phyloP scores from a whole-genome alignment of 805 yeast species.

The Candida yuanshanica region DNA sequence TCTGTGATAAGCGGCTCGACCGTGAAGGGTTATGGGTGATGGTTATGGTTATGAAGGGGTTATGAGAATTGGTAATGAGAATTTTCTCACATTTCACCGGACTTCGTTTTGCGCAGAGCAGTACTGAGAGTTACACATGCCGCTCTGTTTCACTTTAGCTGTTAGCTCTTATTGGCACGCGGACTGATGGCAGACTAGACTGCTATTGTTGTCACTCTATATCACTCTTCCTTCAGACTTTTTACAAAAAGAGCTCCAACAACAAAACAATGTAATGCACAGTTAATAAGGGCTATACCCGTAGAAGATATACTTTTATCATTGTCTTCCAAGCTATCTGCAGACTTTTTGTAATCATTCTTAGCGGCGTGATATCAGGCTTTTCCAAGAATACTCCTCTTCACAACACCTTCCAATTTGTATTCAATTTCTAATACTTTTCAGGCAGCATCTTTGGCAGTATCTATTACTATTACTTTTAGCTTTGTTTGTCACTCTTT shows the following conservation, averaged over 20 bases:
- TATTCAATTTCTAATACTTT: not conserved
- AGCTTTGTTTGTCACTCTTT: constrained; percentile 1
- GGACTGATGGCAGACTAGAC: no score
- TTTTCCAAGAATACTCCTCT: not conserved
- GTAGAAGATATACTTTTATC: not conserved
- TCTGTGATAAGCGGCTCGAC: no score
- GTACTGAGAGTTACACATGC: no score
- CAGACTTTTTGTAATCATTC: not conserved
- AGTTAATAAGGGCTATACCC: not conserved
- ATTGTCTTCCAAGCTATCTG: not conserved
- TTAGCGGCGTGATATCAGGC: not conserved
- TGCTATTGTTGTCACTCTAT: no score
- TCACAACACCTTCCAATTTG: not conserved
- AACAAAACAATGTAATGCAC: not conserved
- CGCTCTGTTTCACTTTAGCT: no score
- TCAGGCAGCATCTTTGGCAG: not conserved
- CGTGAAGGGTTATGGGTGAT: no score
- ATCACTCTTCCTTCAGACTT: no score
- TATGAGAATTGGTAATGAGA: no score
- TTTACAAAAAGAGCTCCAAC: no score
- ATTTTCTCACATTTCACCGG: no score
- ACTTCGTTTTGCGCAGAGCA: no score
- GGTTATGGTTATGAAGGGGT: not conserved
- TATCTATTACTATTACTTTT: not conserved
- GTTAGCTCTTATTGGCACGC: no score